A percentile compares a stretch with the other conserved stretches of the same genome.
Conservation (phyloP, 192 early-diverging fungal species). For the Mortierella antarctica region DNA sequence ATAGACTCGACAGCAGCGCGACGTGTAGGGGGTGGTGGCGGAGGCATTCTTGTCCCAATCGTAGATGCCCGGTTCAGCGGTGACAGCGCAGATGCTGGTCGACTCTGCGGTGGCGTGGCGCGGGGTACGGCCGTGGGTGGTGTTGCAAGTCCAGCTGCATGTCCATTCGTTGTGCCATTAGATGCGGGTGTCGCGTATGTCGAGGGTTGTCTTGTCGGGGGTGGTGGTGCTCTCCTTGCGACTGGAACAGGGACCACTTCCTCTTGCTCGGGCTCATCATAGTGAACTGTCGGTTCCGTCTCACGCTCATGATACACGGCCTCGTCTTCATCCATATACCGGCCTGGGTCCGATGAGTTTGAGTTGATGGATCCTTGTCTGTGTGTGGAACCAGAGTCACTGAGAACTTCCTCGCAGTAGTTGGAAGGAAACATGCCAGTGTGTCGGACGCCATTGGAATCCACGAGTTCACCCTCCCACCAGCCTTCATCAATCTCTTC, state of each 20-base stretch:
- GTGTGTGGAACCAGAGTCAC: constrained; percentile 45
- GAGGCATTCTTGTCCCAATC: constrained; percentile 49
- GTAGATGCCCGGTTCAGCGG: constrained; percentile 26
- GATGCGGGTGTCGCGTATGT: constrained; percentile 17
- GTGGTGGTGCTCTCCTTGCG: constrained; percentile 36
- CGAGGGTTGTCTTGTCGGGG: constrained; percentile 52
- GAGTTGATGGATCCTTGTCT: constrained; percentile 29
- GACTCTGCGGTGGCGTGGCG: constrained; percentile 24
- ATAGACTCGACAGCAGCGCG: constrained; percentile 25
- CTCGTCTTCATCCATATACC: constrained; percentile 48
- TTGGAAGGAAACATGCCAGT: constrained; percentile 95
- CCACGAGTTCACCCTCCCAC: constrained; percentile 90
- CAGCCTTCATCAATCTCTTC: constrained; percentile 93
- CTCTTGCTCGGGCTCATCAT: constrained; percentile 38
- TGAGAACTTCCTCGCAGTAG: constrained; percentile 78
- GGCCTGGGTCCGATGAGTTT: constrained; percentile 41
- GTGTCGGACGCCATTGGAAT: constrained; percentile 65
- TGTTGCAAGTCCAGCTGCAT: not conserved
- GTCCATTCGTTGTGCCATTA: constrained; percentile 8
- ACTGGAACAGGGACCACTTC: constrained; percentile 23
- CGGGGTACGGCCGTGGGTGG: constrained; percentile 25
- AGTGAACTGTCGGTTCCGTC: constrained; percentile 41
- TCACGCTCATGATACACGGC: constrained; percentile 51
- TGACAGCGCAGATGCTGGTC: constrained; percentile 19
- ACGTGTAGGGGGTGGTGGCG: constrained; percentile 48